These are phyloP conservation scores for Dentipellis fragilis DNA, from an alignment of 768 basidiomycete species.

Conservation along the genomic window DNA sequence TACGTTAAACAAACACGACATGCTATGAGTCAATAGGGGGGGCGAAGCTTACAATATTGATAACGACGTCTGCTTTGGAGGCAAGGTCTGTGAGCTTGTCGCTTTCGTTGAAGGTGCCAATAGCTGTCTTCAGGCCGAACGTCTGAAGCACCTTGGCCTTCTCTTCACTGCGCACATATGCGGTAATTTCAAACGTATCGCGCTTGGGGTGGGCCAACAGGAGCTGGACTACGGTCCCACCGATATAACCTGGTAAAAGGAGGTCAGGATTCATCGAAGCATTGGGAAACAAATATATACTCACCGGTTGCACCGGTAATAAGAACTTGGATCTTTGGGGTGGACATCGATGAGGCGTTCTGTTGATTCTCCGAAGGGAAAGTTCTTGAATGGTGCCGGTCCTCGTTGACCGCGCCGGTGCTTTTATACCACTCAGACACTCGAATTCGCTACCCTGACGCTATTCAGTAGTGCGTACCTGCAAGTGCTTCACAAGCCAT, in stretches of 20 bases:
- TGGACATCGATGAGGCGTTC: not conserved
- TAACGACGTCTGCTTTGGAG: not conserved
- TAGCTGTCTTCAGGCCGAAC: not conserved
- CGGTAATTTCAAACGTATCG: not conserved
- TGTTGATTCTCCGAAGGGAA: no score
- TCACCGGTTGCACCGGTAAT: slow-evolving; percentile 11
- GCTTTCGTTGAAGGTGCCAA: not conserved
- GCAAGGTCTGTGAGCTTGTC: not conserved
- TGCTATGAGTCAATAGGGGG: not conserved
- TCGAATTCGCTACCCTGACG: no score
- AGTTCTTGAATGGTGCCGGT: no score
- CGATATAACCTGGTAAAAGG: slow-evolving; percentile 10
- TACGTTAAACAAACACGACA: not conserved
- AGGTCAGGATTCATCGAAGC: not conserved
- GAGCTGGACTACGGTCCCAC: not conserved
- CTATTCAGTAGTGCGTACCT: no score
- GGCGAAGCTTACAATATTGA: not conserved
- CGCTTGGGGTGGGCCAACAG: not conserved
- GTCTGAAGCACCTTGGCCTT: not conserved
- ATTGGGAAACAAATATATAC: not conserved
- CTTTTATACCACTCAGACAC: no score
- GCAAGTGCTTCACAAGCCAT: no score
- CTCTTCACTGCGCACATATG: not conserved
- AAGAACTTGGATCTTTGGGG: slow-evolving; percentile 7
- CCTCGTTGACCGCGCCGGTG: no score